Conservation (phyloP, 2,329 filamentous ascomycete species). For the Aspergillus jensenii region DNA sequence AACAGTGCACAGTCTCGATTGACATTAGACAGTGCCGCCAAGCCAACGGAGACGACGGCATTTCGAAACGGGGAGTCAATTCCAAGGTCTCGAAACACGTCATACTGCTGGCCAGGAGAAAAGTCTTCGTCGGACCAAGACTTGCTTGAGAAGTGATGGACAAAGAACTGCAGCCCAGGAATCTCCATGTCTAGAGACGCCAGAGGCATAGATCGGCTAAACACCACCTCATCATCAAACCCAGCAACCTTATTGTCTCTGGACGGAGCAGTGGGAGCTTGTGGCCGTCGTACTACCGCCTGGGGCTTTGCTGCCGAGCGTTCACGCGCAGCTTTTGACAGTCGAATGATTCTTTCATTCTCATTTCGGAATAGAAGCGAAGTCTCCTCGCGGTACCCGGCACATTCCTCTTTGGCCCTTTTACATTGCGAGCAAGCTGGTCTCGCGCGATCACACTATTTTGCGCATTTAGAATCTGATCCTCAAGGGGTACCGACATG, state of each 20-base stretch:
- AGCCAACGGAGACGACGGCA: slow-evolving; percentile 24
- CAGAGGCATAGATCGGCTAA: background rate
- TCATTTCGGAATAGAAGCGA: slow-evolving; percentile 31
- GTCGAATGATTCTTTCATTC: slow-evolving; percentile 25
- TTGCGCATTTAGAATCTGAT: too few relatives aligned
- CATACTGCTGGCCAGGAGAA: background rate
- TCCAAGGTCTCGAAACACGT: slow-evolving; percentile 8
- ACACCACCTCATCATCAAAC: background rate
- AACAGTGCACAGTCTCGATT: slow-evolving; percentile 17
- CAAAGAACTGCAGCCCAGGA: slow-evolving; percentile 24
- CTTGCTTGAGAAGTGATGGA: slow-evolving; percentile 20
- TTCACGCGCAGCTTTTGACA: slow-evolving; percentile 21
- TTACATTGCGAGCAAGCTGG: slow-evolving; percentile 33
- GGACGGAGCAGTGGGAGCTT: background rate
- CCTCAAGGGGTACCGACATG: too few relatives aligned
- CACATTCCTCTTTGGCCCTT: slow-evolving; percentile 28
- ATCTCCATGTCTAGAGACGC: slow-evolving; percentile 17
- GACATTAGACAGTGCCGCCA: slow-evolving; percentile 27
- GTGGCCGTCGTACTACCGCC: background rate
- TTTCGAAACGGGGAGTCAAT: slow-evolving; percentile 17
- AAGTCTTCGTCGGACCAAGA: slow-evolving; percentile 2
- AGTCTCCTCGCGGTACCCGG: slow-evolving; percentile 31
- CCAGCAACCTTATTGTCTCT: background rate
- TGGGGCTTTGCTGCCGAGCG: slow-evolving; percentile 7
- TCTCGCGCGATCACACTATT: slow-evolving; percentile 29